Evolutionary conservation across 176 grass and related monocot species (phyloP).

Genomic region (Hordeum vulgare): MorexV3_pseudomolecules_assembly NC_058522.1:17721397-17721896

Average conservation of each 20-base stretch:
- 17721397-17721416: no score
- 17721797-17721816: not conserved
- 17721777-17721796: not conserved
- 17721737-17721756: conserved; percentile 68
- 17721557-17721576: not conserved
- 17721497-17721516: conserved; percentile 20
- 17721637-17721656: conserved; percentile 42
- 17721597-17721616: not conserved
- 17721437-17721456: not conserved
- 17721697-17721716: conserved; percentile 12
- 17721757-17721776: not conserved
- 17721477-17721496: not conserved
- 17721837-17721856: conserved; percentile 21
- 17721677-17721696: conserved; percentile 16
- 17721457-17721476: conserved; percentile 4
- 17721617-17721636: not conserved
- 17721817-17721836: not conserved
- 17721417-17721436: not conserved
- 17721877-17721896: conserved; percentile 64
- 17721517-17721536: not conserved
- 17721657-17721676: not conserved
- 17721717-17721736: conserved; percentile 51
- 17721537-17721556: not conserved
- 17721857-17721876: conserved; percentile 46
- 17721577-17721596: not conserved